phyloP scores from a whole-genome alignment of 2,329 filamentous ascomycete genomes.

The Dryadomyces quercivorus region DNA sequence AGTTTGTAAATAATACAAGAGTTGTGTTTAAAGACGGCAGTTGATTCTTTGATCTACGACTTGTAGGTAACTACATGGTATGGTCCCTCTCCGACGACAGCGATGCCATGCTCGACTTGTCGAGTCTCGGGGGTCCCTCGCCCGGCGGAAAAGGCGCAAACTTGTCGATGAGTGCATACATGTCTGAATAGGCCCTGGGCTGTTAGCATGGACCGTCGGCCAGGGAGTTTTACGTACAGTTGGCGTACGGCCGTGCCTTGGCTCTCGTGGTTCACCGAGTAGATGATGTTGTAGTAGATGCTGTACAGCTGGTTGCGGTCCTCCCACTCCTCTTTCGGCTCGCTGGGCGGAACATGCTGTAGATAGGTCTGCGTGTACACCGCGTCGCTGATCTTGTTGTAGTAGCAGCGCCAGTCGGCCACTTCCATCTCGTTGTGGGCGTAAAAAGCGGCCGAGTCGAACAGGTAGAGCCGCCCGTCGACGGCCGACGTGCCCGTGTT shows the following conservation, averaged over 20 bases:
- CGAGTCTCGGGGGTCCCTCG: background rate
- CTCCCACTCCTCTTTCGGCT: constrained; percentile 4
- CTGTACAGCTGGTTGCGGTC: constrained; percentile 2
- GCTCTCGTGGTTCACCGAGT: background rate
- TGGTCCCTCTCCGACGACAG: background rate
- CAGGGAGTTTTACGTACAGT: background rate
- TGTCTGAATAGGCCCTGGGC: constrained; percentile 1
- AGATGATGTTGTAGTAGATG: constrained; percentile 3
- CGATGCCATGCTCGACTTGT: background rate
- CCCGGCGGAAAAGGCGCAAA: background rate
- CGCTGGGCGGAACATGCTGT: background rate
- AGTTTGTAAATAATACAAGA: too few relatives aligned
- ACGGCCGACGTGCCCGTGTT: constrained; percentile 21
- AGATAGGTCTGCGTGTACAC: background rate
- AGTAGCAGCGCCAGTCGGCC: constrained; percentile 17
- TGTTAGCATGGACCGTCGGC: too few relatives aligned
- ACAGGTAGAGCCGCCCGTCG: constrained; percentile 16
- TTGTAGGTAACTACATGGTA: too few relatives aligned
- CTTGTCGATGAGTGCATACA: constrained; percentile 1
- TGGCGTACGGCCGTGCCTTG: background rate
- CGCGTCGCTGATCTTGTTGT: constrained; percentile 5
- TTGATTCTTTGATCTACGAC: too few relatives aligned
- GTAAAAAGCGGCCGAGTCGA: constrained; percentile 25
- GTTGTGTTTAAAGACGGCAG: too few relatives aligned
- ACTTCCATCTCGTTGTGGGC: constrained; percentile 27